These are phyloP conservation scores for Trichocladium uniseriatum DNA, from an alignment of 495 filamentous ascomycete genomes.

Conservation along the genomic window DNA sequence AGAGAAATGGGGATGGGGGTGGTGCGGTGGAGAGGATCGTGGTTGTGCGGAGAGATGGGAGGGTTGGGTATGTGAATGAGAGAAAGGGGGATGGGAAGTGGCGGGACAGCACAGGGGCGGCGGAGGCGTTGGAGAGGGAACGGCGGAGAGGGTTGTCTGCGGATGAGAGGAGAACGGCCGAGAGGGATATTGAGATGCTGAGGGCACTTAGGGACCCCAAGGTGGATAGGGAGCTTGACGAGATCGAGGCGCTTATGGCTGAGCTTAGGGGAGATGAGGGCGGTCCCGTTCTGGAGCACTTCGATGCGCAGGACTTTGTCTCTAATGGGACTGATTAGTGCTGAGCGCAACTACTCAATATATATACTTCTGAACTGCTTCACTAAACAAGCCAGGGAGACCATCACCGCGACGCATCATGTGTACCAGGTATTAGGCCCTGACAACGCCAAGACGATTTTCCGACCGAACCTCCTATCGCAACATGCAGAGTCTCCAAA, in stretches of 20 bases:
- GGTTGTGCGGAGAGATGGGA: conserved; percentile 20
- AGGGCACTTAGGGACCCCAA: conserved; percentile 13
- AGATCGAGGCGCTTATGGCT: conserved; percentile 22
- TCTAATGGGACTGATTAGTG: too few relatives aligned
- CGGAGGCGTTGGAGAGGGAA: conserved; percentile 18
- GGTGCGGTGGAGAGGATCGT: conserved; percentile 12
- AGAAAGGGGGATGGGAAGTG: background rate
- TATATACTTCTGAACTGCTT: too few relatives aligned
- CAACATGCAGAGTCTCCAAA: background rate
- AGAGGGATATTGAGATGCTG: conserved; percentile 19
- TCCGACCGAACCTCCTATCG: background rate
- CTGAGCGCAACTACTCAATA: too few relatives aligned
- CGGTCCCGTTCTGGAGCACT: background rate
- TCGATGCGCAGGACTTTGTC: conserved; percentile 12
- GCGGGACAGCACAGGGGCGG: background rate
- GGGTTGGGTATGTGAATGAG: conserved; percentile 20
- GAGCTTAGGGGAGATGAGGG: conserved; percentile 3
- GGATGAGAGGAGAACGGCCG: conserved; percentile 14
- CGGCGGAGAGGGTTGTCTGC: conserved; percentile 17
- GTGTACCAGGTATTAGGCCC: too few relatives aligned
- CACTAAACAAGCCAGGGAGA: too few relatives aligned
- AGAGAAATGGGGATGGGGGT: conserved; percentile 11
- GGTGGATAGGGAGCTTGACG: conserved; percentile 20
- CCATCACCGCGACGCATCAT: too few relatives aligned
- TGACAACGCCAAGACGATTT: background rate